Evolutionary conservation across 805 yeast species (phyloP).

Genomic region (Pichia scutulata): DNA sequence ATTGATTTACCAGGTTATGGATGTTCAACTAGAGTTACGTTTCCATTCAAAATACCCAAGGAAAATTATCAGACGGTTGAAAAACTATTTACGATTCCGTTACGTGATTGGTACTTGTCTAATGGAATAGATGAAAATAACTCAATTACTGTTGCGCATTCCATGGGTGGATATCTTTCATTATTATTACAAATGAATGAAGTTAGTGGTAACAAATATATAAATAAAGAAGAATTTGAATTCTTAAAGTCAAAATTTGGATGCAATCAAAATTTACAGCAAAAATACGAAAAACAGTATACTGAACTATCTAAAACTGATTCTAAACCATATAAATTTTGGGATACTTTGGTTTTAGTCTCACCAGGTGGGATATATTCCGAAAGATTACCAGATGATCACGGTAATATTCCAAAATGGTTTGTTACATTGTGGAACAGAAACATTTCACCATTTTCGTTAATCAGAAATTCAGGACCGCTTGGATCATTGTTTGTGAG

Average conservation of each 20-base stretch:
- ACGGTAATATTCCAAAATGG: conserved; percentile 56
- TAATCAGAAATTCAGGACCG: conserved; percentile 73
- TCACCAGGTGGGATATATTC: conserved; percentile 84
- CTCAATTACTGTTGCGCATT: conserved; percentile 70
- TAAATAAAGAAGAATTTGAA: conserved; percentile 10
- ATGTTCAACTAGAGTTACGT: conserved; percentile 72
- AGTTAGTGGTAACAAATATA: conserved; percentile 4
- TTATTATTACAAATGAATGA: conserved; percentile 38
- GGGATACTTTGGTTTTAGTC: conserved; percentile 56
- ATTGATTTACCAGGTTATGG: conserved; percentile 90
- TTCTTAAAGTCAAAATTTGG: conserved; percentile 1
- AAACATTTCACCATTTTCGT: conserved; percentile 76
- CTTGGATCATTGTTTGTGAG: conserved; percentile 80
- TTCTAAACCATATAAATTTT: conserved; percentile 6
- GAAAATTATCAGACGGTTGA: conserved; percentile 45
- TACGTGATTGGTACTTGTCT: conserved; percentile 52
- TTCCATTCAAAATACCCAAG: conserved; percentile 33
- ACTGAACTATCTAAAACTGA: conserved; percentile 1
- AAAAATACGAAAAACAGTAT: conserved; percentile 4
- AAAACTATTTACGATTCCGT: conserved; percentile 55
- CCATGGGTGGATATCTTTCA: conserved; percentile 85
- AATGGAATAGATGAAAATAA: conserved; percentile 32
- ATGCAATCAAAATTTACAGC: background rate
- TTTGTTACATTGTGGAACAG: conserved; percentile 68
- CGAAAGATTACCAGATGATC: conserved; percentile 30